Percentiles rank a stretch among this genome's conserved stretches.
phyloP scores from a whole-genome alignment of 2,329 filamentous ascomycete genomes.

The Pezicula radicicola region DNA sequence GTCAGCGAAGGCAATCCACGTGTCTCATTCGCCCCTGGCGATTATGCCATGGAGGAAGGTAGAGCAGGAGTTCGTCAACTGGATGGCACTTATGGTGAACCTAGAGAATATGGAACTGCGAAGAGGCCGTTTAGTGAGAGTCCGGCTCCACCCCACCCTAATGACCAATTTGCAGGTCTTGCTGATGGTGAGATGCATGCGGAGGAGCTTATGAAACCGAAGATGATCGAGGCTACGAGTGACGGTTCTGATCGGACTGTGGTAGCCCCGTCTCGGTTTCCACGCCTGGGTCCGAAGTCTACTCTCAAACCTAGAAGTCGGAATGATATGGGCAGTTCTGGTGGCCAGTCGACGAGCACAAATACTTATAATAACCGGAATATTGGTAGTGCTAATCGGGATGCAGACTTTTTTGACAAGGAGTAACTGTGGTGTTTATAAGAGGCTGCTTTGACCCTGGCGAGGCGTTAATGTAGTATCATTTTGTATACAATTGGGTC shows the following conservation, averaged over 20 bases:
- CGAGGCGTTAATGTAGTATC: neutral
- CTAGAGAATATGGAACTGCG: conserved; percentile 10
- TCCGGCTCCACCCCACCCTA: conserved; percentile 15
- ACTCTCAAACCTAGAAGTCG: conserved; percentile 8
- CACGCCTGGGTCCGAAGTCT: neutral
- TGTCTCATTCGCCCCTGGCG: conserved; percentile 13
- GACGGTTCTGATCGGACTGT: conserved; percentile 3
- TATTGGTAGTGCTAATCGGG: neutral
- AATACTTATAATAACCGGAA: conserved; percentile 12
- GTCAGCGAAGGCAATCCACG: conserved; percentile 1
- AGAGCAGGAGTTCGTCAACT: neutral
- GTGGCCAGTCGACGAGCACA: neutral
- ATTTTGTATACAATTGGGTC: too few species aligned
- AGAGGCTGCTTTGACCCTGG: neutral
- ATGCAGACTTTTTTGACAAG: conserved; percentile 12
- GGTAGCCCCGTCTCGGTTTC: neutral
- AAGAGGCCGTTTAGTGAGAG: conserved; percentile 10
- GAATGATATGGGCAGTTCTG: neutral
- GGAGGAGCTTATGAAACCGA: neutral
- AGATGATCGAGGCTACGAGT: neutral
- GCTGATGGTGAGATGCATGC: conserved; percentile 11
- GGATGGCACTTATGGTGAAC: neutral
- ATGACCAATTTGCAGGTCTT: conserved; percentile 19
- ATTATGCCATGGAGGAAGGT: conserved; percentile 11
- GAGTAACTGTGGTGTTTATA: neutral